Percentiles rank a stretch among this genome's conserved stretches.
Conservation (phyloP, 257 asterid genomes). For the Jacaranda mimosifolia region DNA sequence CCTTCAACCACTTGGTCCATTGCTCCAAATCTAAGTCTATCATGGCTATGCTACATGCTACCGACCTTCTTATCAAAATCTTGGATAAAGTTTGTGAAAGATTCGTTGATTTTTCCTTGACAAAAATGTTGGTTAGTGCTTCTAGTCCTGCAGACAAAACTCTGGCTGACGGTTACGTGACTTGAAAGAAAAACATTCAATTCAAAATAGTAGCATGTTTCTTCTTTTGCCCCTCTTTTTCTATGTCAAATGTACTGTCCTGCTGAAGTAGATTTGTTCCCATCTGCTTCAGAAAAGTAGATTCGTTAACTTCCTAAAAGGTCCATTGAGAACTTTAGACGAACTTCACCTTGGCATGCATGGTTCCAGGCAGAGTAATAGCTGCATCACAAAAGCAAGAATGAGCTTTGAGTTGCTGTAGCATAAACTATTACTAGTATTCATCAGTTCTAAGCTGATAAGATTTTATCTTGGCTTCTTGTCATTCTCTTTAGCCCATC, state of each 20-base stretch:
- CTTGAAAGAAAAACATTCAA: not conserved
- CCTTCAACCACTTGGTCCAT: conserved; percentile 5
- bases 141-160: not conserved
- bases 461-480: not conserved
- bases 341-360: not conserved
- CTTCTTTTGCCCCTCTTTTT: not conserved
- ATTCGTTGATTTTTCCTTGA: conserved; percentile 3
- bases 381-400: not conserved
- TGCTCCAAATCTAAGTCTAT: not conserved
- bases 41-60: not conserved
- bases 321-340: not conserved
- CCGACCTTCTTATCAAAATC: conserved; percentile 3
- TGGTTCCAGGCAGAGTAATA: conserved; percentile 6
- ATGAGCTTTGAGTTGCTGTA: not conserved
- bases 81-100: not conserved
- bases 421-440: not conserved
- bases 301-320: not conserved
- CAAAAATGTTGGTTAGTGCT: not conserved
- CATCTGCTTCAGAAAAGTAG: not conserved
- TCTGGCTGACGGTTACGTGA: not conserved
- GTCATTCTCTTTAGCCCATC: not conserved
- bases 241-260: not conserved
- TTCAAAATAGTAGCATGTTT: not conserved
- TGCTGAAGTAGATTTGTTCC: not conserved
- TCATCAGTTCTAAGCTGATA: not conserved